Percentiles rank a stretch among this genome's conserved stretches.
phyloP scores from a whole-genome alignment of 2,329 filamentous ascomycete species.

The Penicillium hesseltinei region DNA sequence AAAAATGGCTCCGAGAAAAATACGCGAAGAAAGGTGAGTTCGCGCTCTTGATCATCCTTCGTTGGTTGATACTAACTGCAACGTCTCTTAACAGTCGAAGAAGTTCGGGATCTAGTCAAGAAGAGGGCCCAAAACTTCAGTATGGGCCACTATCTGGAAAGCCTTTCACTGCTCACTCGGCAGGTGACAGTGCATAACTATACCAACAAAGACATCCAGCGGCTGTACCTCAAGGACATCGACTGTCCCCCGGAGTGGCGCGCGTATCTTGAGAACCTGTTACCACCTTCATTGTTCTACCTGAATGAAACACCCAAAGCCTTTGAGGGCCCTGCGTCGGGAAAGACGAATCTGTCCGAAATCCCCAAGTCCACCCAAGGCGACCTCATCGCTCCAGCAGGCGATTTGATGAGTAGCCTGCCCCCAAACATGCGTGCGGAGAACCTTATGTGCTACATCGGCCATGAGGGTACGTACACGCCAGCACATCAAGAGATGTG shows the following conservation, averaged over 20 bases:
- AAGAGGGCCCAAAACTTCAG: conserved; percentile 78
- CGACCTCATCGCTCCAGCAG: conserved; percentile 67
- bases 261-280: conserved; percentile 70
- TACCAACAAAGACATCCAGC: conserved; percentile 74
- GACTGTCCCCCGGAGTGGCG: conserved; percentile 90
- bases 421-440: conserved; percentile 84
- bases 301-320: conserved; percentile 74
- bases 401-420: conserved; percentile 92
- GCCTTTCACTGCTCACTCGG: conserved; percentile 78
- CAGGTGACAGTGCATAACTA: conserved; percentile 77
- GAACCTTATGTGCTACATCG: conserved; percentile 98
- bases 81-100: conserved; percentile 63
- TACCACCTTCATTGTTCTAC: conserved; percentile 84
- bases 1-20: conserved; percentile 74
- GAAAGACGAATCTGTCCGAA: conserved; percentile 43
- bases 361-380: conserved; percentile 47
- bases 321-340: conserved; percentile 54
- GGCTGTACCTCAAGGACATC: conserved; percentile 95
- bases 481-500: conserved; percentile 98
- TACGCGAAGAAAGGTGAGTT: conserved; percentile 73
- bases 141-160: conserved; percentile 84
- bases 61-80: conserved; percentile 6
- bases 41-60: conserved; percentile 5
- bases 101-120: conserved; percentile 74
- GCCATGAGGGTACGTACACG: conserved; percentile 95